Percentiles rank a stretch among this genome's conserved stretches.
Conservation (phyloP, 768 basidiomycete genomes). For the Mycena leptocephala region DNA sequence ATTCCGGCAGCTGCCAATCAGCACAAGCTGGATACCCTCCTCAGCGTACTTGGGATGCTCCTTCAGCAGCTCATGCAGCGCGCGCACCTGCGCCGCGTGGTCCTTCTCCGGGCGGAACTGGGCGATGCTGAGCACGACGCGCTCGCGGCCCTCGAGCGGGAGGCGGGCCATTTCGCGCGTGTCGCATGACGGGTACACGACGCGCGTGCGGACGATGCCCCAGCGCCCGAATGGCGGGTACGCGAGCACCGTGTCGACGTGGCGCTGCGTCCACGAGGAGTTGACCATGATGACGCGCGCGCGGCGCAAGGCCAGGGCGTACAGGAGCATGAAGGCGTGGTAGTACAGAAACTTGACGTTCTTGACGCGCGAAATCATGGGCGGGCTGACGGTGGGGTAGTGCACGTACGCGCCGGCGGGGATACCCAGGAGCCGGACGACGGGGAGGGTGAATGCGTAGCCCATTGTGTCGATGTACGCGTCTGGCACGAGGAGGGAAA, state of each 20-base stretch:
- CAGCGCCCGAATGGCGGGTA: constrained; percentile 64
- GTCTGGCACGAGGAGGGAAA: constrained; percentile 87
- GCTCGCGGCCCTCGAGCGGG: constrained; percentile 68
- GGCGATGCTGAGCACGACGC: constrained; percentile 87
- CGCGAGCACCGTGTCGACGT: constrained; percentile 81
- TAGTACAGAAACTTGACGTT: constrained; percentile 80
- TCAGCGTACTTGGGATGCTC: constrained; percentile 71
- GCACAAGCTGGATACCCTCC: constrained; percentile 70
- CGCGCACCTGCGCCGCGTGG: constrained; percentile 83
- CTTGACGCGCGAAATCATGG: constrained; percentile 92
- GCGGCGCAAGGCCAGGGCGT: constrained; percentile 80
- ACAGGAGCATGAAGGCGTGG: constrained; percentile 88
- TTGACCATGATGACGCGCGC: constrained; percentile 93
- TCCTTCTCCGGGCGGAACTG: constrained; percentile 99
- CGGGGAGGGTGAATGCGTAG: constrained; percentile 93
- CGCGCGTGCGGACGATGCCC: constrained; percentile 64
- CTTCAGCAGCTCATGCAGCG: constrained; percentile 75
- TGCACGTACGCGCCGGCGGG: constrained; percentile 95
- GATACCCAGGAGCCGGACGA: constrained; percentile 77
- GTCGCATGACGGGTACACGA: constrained; percentile 96
- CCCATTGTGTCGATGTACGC: constrained; percentile 99
- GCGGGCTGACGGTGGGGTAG: constrained; percentile 96
- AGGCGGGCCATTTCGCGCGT: constrained; percentile 79
- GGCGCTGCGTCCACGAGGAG: constrained; percentile 94
- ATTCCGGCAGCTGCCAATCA: constrained; percentile 92